These are phyloP conservation scores for Eucalyptus albens DNA, from an alignment of 345 rosid species.

Conservation along the genomic window DNA sequence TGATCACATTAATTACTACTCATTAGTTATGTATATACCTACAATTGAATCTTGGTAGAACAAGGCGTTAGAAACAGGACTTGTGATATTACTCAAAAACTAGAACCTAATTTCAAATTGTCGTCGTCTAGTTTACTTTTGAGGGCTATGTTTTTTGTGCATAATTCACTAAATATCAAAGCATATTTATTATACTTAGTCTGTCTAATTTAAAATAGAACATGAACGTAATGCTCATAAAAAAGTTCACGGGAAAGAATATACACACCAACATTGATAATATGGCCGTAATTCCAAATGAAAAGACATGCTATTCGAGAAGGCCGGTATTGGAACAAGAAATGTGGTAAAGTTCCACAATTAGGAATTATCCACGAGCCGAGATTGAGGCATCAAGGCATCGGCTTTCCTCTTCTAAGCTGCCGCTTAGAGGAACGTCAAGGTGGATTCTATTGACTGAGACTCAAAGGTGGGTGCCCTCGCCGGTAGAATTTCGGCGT, in stretches of 20 bases:
- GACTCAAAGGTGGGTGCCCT: background rate
- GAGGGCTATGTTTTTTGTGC: background rate
- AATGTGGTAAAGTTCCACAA: background rate
- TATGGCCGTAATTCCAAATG: background rate
- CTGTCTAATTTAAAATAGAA: background rate
- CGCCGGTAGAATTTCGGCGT: background rate
- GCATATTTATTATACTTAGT: background rate
- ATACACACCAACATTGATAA: background rate
- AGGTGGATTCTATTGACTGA: background rate
- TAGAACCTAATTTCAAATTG: background rate
- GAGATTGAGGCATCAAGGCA: background rate
- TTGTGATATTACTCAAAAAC: background rate
- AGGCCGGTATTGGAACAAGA: background rate
- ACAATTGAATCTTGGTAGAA: background rate
- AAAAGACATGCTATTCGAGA: background rate
- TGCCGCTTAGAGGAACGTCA: background rate
- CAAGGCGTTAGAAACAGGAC: background rate
- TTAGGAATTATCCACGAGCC: background rate
- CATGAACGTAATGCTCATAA: background rate
- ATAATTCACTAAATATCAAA: rapidly evolving
- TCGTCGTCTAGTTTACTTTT: background rate
- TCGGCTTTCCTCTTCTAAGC: background rate
- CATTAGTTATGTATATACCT: background rate
- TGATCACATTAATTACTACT: background rate
- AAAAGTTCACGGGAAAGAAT: background rate